These are phyloP conservation scores for Penicillium bialowiezense DNA, from an alignment of 495 filamentous ascomycete genomes.

Conservation along the genomic window DNA sequence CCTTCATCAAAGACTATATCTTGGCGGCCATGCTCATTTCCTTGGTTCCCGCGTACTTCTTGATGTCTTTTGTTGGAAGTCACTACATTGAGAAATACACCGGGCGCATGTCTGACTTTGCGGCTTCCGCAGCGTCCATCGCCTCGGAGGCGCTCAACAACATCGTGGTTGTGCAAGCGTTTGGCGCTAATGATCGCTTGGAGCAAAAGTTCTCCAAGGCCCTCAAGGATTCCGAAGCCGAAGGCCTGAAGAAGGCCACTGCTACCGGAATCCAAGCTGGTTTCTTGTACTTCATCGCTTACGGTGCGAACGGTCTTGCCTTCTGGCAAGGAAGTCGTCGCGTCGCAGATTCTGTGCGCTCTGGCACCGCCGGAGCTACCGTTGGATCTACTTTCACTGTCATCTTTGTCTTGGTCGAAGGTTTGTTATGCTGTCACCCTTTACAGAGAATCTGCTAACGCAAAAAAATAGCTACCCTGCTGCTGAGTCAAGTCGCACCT, in stretches of 20 bases:
- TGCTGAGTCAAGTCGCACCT: constrained; percentile 63
- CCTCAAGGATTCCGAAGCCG: constrained; percentile 40
- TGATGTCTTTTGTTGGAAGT: constrained; percentile 63
- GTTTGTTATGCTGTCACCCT: constrained; percentile 30
- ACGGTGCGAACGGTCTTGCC: constrained; percentile 61
- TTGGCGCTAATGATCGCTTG: constrained; percentile 43
- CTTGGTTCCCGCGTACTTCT: constrained; percentile 60
- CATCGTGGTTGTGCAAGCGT: constrained; percentile 48
- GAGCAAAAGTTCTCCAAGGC: constrained; percentile 53
- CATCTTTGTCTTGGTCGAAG: constrained; percentile 64
- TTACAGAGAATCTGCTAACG: constrained; percentile 5
- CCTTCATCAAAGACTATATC: constrained; percentile 55
- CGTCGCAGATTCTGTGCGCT: constrained; percentile 47
- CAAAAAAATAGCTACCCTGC: constrained; percentile 48
- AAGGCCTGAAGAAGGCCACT: constrained; percentile 55
- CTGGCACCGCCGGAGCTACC: constrained; percentile 28
- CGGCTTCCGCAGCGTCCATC: constrained; percentile 46
- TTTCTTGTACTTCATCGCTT: constrained; percentile 64
- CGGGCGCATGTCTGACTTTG: constrained; percentile 47
- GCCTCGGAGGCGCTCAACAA: constrained; percentile 49
- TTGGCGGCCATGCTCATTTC: constrained; percentile 47
- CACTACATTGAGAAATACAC: constrained; percentile 60
- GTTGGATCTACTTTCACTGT: constrained; percentile 63
- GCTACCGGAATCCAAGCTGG: constrained; percentile 61
- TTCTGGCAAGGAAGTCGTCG: constrained; percentile 62